A percentile compares a stretch with the other conserved stretches of the same genome.
phyloP scores from a whole-genome alignment of 2,329 filamentous ascomycete genomes.

The Blastomyces gilchristii region DNA sequence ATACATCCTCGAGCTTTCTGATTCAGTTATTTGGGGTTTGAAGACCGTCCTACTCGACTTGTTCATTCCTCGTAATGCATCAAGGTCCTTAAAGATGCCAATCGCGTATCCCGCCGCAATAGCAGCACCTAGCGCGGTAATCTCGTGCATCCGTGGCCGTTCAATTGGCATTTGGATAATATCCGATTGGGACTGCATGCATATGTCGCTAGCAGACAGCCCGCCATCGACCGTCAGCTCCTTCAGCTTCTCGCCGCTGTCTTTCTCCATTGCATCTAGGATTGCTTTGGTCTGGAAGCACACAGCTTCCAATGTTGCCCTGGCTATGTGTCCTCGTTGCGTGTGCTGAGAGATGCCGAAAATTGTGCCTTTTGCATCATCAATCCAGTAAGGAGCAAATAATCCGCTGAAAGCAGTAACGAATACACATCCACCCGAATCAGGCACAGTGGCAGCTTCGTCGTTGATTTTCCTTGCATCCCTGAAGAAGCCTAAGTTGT shows the following conservation, averaged over 20 bases:
- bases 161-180: conserved; percentile 74
- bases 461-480: conserved; percentile 54
- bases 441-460: conserved; percentile 52
- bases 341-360: conserved; percentile 78
- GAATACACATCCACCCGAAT: conserved; percentile 76
- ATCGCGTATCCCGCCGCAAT: conserved; percentile 82
- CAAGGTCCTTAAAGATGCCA: conserved; percentile 64
- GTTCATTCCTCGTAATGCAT: conserved; percentile 64
- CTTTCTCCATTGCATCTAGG: conserved; percentile 80
- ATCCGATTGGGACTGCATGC: conserved; percentile 87
- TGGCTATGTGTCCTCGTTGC: conserved; percentile 72
- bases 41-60: conserved; percentile 60
- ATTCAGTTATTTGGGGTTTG: conserved; percentile 51
- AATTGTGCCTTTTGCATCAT: conserved; percentile 79
- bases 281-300: conserved; percentile 92
- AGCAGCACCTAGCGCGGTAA: conserved; percentile 76
- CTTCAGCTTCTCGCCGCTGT: conserved; percentile 64
- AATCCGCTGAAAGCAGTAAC: conserved; percentile 86
- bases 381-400: conserved; percentile 91
- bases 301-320: conserved; percentile 80
- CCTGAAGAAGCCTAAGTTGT: conserved; percentile 54
- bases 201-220: conserved; percentile 69
- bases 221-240: conserved; percentile 78
- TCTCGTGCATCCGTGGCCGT: conserved; percentile 80
- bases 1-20: conserved; percentile 54